These are phyloP conservation scores for Salix dunnii DNA, from an alignment of 345 rosid species.

Conservation along the genomic window DNA sequence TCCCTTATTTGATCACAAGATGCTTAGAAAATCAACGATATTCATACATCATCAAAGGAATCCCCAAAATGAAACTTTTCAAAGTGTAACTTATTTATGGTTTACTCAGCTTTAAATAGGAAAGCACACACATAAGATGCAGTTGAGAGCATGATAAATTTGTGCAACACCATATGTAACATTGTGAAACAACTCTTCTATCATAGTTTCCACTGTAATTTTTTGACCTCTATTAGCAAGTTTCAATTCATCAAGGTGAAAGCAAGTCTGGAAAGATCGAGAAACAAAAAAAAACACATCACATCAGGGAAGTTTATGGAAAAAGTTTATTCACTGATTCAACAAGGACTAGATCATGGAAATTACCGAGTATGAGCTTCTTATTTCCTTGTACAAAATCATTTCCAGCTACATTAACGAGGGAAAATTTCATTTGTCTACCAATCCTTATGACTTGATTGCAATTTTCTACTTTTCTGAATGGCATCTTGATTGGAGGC, in stretches of 20 bases:
- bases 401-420: slow-evolving; percentile 85
- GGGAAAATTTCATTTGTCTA: slow-evolving; percentile 66
- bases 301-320: neutral
- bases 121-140: neutral
- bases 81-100: neutral
- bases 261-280: neutral
- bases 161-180: neutral
- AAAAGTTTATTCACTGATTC: neutral
- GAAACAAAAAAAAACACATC: neutral
- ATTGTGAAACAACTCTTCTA: neutral
- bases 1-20: neutral
- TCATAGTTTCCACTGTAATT: neutral
- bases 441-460: slow-evolving; percentile 88
- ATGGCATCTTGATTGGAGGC: slow-evolving; percentile 95
- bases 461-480: slow-evolving; percentile 92
- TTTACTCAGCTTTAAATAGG: neutral
- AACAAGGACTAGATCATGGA: neutral
- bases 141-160: neutral
- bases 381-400: slow-evolving; percentile 93
- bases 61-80: neutral
- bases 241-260: neutral
- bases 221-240: neutral
- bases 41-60: neutral
- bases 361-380: slow-evolving; percentile 88
- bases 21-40: neutral